Percentiles rank a stretch among this genome's conserved stretches.
Evolutionary conservation across 306 rosid genomes (phyloP).

Genomic region (Cucurbita argyrosperma): DNA sequence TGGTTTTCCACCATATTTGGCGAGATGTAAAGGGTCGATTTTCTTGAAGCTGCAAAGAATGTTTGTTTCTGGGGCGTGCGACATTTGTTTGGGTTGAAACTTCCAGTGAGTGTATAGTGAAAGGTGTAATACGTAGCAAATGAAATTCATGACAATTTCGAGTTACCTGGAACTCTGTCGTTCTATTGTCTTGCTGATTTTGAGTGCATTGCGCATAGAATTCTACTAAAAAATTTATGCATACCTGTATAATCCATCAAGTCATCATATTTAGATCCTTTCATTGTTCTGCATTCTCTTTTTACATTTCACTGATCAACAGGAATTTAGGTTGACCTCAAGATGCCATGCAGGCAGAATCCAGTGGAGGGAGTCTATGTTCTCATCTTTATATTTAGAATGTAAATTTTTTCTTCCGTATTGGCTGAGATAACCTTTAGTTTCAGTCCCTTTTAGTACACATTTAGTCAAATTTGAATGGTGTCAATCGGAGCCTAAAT

Average conservation of each 20-base stretch:
- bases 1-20: constrained; percentile 33
- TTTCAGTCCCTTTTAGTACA: not conserved
- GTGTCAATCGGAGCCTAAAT: not conserved
- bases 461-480: not conserved
- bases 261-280: not conserved
- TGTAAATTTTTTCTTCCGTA: not conserved
- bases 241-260: not conserved
- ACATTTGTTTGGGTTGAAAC: constrained; percentile 25
- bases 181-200: not conserved
- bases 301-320: not conserved
- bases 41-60: constrained; percentile 15
- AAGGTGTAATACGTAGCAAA: constrained; percentile 26
- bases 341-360: not conserved
- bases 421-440: not conserved
- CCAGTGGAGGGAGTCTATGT: not conserved
- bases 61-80: not conserved
- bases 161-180: constrained; percentile 1
- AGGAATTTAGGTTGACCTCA: not conserved
- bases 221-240: not conserved
- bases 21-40: constrained; percentile 25
- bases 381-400: not conserved
- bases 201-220: not conserved
- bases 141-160: constrained; percentile 8
- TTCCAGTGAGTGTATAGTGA: constrained; percentile 12
- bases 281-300: not conserved